Percentiles rank a stretch among this genome's conserved stretches.
phyloP scores from a whole-genome alignment of 75 land plant genomes.

The Cryptomeria japonica region DNA sequence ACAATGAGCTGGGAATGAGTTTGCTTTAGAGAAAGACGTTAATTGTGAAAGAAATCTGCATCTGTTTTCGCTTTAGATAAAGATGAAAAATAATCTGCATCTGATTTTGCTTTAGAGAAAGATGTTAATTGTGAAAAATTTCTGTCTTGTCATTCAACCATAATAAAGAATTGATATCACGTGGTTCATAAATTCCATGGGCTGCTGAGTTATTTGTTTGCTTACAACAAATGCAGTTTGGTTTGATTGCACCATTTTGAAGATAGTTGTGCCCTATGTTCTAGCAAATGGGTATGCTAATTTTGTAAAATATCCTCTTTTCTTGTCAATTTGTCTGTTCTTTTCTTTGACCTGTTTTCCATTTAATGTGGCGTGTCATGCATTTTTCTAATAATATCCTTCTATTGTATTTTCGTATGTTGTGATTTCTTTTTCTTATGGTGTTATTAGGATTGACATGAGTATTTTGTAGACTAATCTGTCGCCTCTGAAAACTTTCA shows the following conservation, averaged over 20 bases:
- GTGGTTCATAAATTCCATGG: background rate
- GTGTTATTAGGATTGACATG: too few species aligned
- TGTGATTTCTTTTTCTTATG: too few species aligned
- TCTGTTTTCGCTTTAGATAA: background rate
- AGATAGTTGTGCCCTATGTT: background rate
- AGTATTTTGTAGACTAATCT: background rate
- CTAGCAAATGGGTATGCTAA: background rate
- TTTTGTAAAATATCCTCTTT: background rate
- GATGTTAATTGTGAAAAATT: background rate
- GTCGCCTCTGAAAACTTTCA: conserved; percentile 19
- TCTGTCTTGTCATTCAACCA: background rate
- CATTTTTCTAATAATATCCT: background rate
- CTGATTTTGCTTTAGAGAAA: background rate
- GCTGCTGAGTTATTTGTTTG: background rate
- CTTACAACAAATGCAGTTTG: background rate
- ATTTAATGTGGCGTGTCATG: background rate
- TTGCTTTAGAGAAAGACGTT: background rate
- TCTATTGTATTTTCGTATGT: background rate
- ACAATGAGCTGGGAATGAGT: too few species aligned
- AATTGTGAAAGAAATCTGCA: background rate
- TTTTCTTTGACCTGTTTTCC: background rate
- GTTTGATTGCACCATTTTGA: background rate
- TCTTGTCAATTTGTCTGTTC: background rate
- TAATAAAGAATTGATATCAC: background rate
- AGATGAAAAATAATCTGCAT: background rate